Evolutionary conservation across 2,329 filamentous ascomycete genomes (phyloP).

Genomic region (Talaromyces marneffei): DNA sequence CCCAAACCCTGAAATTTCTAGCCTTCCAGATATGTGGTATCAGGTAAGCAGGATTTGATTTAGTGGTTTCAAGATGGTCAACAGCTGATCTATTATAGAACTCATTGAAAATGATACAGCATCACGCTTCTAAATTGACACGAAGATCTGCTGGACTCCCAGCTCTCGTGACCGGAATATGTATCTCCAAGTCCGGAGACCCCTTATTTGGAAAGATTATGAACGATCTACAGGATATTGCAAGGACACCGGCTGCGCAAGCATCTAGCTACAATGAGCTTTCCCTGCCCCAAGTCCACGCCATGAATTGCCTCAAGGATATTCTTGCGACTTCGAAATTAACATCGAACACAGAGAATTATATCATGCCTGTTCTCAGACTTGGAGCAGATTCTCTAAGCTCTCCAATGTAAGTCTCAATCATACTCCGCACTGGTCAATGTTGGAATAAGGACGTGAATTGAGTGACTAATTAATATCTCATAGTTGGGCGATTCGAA

Average conservation of each 20-base stretch:
- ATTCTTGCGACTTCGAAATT: conserved; percentile 80
- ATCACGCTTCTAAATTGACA: conserved; percentile 72
- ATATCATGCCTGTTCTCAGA: conserved; percentile 66
- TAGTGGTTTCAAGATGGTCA: conserved; percentile 6
- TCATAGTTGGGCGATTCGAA: conserved; percentile 80
- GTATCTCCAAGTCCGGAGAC: conserved; percentile 56
- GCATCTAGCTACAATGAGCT: conserved; percentile 36
- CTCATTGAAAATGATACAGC: conserved; percentile 64
- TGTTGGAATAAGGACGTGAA: conserved; percentile 8
- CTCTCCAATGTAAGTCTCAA: conserved; percentile 60
- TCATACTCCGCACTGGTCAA: neutral
- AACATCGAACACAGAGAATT: conserved; percentile 64
- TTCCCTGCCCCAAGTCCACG: conserved; percentile 83
- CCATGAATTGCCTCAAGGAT: conserved; percentile 87
- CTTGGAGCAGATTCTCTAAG: conserved; percentile 75
- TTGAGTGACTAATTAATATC: conserved; percentile 14
- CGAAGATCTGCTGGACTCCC: conserved; percentile 88
- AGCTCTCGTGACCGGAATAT: conserved; percentile 73
- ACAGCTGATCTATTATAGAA: conserved; percentile 21
- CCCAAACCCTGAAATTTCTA: conserved; percentile 37
- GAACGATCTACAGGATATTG: conserved; percentile 35
- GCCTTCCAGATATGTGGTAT: conserved; percentile 65
- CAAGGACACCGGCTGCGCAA: conserved; percentile 28
- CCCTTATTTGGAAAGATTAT: conserved; percentile 39
- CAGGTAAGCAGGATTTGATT: conserved; percentile 40